Conservation (phyloP, 345 rosid genomes). For the Gossypium raimondii region DNA sequence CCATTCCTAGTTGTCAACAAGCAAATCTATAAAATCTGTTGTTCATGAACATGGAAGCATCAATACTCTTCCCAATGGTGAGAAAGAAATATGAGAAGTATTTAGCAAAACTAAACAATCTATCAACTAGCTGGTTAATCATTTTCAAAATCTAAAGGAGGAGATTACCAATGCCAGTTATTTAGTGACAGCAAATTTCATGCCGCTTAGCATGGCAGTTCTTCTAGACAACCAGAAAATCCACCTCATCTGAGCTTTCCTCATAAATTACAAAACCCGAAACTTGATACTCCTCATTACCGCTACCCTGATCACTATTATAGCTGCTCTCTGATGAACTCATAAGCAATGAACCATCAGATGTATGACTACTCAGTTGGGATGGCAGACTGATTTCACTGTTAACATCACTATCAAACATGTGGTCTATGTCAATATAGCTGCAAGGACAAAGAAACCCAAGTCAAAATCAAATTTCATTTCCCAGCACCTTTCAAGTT, state of each 20-base stretch:
- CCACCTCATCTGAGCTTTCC: conserved; percentile 69
- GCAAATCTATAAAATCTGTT: not conserved
- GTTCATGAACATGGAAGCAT: not conserved
- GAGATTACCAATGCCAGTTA: conserved; percentile 13
- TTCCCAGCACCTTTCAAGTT: conserved; percentile 7
- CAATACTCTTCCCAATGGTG: not conserved
- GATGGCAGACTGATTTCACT: conserved; percentile 44
- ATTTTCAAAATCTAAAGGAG: not conserved
- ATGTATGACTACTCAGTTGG: conserved; percentile 35
- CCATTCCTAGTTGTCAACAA: not conserved
- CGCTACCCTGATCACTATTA: conserved; percentile 62
- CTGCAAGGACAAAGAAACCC: conserved; percentile 40
- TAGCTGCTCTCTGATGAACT: conserved; percentile 62
- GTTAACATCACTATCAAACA: conserved; percentile 50
- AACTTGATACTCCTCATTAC: conserved; percentile 55
- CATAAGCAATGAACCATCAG: conserved; percentile 45
- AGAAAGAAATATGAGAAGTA: not conserved
- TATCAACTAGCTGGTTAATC: not conserved
- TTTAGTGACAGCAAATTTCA: conserved; percentile 8
- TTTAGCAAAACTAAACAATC: not conserved
- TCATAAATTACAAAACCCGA: conserved; percentile 39
- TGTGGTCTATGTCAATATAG: conserved; percentile 50
- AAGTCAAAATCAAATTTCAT: conserved; percentile 10
- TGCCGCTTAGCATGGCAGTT: conserved; percentile 5
- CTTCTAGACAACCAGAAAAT: conserved; percentile 41